A percentile compares a stretch with the other conserved stretches of the same genome.
phyloP scores from a whole-genome alignment of 495 filamentous ascomycete species.

The Xylaria bambusicola region DNA sequence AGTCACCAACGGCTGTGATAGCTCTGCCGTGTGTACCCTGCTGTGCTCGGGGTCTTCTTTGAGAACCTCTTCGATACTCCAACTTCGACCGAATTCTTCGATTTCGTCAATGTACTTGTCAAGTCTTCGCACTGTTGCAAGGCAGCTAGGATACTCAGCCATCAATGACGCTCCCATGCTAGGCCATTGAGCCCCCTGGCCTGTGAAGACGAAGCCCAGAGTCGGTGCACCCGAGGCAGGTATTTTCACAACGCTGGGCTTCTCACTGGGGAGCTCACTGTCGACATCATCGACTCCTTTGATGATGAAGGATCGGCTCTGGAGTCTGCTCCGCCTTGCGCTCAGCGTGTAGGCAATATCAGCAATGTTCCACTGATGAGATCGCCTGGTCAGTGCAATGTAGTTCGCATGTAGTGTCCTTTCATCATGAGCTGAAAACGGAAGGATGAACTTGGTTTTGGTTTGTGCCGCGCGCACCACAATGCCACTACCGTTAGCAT shows the following conservation, averaged over 20 bases:
- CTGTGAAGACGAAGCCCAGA: conserved; percentile 41
- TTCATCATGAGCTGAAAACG: background rate
- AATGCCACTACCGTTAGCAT: background rate
- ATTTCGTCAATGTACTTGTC: conserved; percentile 34
- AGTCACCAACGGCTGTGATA: background rate
- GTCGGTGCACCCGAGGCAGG: background rate
- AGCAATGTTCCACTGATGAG: background rate
- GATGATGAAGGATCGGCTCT: conserved; percentile 26
- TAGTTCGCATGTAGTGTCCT: conserved; percentile 1
- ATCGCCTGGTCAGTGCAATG: background rate
- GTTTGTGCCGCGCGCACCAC: background rate
- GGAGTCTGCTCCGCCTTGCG: conserved; percentile 36
- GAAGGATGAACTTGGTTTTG: background rate
- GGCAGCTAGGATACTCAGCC: conserved; percentile 2
- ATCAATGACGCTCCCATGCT: conserved; percentile 50
- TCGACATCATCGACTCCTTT: background rate
- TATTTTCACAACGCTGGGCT: background rate
- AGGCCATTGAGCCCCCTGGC: conserved; percentile 50
- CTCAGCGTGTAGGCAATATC: conserved; percentile 40
- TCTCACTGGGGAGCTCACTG: background rate
- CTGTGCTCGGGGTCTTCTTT: background rate
- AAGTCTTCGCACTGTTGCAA: conserved; percentile 34
- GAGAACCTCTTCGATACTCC: conserved; percentile 1
- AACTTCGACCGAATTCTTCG: conserved; percentile 28
- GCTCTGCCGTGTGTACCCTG: background rate